Percentiles rank a stretch among this genome's conserved stretches.
These are phyloP conservation scores for Stipa capillata DNA, from an alignment of 176 grass and related monocot species.

Conservation along the genomic window DNA sequence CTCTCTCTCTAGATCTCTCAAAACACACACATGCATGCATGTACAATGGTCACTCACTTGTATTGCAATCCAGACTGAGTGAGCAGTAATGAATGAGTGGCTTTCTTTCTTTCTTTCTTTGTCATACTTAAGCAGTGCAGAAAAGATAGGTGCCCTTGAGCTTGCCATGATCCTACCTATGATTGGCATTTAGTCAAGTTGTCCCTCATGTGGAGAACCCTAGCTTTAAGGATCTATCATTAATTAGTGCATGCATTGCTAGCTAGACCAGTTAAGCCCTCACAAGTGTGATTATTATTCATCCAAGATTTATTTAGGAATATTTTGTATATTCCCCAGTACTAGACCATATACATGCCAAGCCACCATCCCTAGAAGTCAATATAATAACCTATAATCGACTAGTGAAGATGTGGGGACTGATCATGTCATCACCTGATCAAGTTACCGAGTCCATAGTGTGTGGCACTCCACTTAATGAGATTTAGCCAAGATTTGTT, in stretches of 20 bases:
- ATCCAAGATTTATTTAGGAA: background rate
- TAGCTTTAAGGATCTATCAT: slow-evolving; percentile 40
- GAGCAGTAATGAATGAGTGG: background rate
- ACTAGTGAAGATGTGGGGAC: background rate
- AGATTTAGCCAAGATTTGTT: background rate
- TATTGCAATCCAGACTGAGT: background rate
- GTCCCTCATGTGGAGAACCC: slow-evolving; percentile 41
- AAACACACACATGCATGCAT: slow-evolving; percentile 14
- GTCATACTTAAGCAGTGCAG: background rate
- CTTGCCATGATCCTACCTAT: slow-evolving; percentile 39
- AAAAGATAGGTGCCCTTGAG: background rate
- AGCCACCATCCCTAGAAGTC: background rate
- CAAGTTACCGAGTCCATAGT: background rate
- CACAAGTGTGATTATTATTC: background rate
- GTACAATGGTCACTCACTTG: slow-evolving; percentile 27
- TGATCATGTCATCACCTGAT: background rate
- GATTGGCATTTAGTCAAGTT: slow-evolving; percentile 32
- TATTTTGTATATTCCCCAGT: background rate
- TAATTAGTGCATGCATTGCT: slow-evolving; percentile 4
- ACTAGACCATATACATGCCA: background rate
- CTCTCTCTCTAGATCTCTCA: slow-evolving; percentile 14
- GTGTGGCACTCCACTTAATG: background rate
- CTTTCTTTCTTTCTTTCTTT: background rate
- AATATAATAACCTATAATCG: background rate
- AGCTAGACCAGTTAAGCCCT: background rate